Evolutionary conservation across 306 rosid species (phyloP), one percentile per base, ranked within the genome.

Genomic region (Cyamopsis tetragonoloba): DNA sequence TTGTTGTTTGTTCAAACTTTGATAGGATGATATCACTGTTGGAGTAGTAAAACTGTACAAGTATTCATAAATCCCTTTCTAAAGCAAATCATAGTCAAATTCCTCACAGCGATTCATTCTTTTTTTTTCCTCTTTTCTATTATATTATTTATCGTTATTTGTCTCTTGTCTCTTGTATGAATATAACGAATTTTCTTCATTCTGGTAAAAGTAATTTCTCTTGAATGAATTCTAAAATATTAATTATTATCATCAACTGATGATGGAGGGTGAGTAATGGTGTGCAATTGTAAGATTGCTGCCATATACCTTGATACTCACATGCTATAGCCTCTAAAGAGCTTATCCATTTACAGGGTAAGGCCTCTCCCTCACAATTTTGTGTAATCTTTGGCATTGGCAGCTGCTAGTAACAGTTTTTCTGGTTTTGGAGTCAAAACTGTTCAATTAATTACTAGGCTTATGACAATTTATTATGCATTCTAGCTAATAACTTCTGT

Each of bases 1-100:
- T 66, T 50, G 23, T 28, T 38, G 31, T 56, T 18, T 56, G 56
- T 34, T 71, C 18, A 35, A 23, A 31, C 26, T 71, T 58, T 72
- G 50, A 59, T 41, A 0, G 2, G 42, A 65, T 59, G 5, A 32
- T 17, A 15, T 56, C 42, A 46, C 10, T 22, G 66, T 69, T 23
- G 61, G 15, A 24, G 14, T 62, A n/a, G n/a, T n/a, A n/a, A n/a
- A n/a, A n/a, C n/a, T 12, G 58, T 22, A 19, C 17, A 42, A 54
- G 59, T 24, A 62, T 43, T 48, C 5, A n/a, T 14, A 35, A 55
- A 44, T 43, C 18, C 9, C 18, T 56, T 38, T 35, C 27, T 18
- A 47, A 31, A 51, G 20, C 17, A n/a, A 31, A 14, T 58, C 6
- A n/a, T n/a, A n/a, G n/a, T n/a, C n/a, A n/a, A n/a, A n/a, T n/a